Conservation (phyloP, 2,329 filamentous ascomycete species). For the Tothia fuscella region DNA sequence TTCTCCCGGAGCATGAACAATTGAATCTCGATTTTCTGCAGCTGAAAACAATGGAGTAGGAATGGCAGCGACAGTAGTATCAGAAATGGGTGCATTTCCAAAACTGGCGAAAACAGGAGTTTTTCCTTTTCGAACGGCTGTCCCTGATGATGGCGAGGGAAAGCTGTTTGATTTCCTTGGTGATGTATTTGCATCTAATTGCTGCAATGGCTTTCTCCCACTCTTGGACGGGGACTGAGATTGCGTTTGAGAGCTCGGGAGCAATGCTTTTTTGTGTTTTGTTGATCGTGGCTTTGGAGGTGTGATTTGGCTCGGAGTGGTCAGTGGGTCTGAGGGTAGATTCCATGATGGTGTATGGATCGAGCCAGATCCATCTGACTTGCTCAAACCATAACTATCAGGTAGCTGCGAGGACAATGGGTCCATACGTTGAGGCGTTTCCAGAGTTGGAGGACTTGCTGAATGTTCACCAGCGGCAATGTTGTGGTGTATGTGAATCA, state of each 20-base stretch:
- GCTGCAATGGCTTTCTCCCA: not conserved
- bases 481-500: not conserved
- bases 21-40: not conserved
- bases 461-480: not conserved
- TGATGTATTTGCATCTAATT: too few species aligned
- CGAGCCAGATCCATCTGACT: not conserved
- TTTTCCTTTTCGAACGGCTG: too few species aligned
- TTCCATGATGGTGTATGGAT: not conserved
- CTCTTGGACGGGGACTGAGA: not conserved
- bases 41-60: not conserved
- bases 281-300: not conserved
- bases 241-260: not conserved
- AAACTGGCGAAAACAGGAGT: too few species aligned
- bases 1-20: too few species aligned
- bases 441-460: not conserved
- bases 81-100: too few species aligned
- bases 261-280: not conserved
- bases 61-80: not conserved
- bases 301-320: not conserved
- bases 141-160: too few species aligned
- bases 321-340: too few species aligned
- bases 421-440: too few species aligned
- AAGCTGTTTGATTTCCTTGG: too few species aligned
- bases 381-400: slow-evolving; percentile 2
- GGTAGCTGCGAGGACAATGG: slow-evolving; percentile 2